Base-by-base conservation (phyloP, 306 rosid genomes). In the Medicago arabica region DNA sequence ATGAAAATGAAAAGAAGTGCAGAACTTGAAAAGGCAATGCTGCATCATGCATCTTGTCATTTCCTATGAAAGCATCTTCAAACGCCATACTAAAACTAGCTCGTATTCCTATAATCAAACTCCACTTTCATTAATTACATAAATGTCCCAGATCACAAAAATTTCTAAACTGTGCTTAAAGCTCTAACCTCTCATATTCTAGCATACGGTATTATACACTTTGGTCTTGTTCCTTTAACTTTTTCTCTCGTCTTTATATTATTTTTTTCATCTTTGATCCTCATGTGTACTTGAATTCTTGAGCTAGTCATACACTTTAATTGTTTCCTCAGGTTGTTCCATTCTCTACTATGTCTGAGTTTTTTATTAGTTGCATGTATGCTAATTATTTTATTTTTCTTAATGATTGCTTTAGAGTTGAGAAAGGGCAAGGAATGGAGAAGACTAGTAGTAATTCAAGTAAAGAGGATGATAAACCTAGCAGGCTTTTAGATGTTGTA, bases 141-240 rank as follows among this genome's bases (percentile, higher is more conserved):
- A 15, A 49, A 49, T 6, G 17, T 13, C 53, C 5, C 53, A 51
- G 1, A 50, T 50, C 55, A 14, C 55, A 1, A 50, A 50, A 50
- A 50, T 51, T 51, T 16, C 59, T 53, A 1, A 53, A 16, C 1
- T 53, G 23, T 53, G 23, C 59, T n/a, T 17, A 23, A 53, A 53
- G 12, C 25, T 53, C 59, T 18, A 53, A 53, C 59, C 59, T 53
- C 59, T 53, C 59, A 53, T 53, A 53, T 53, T 53, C 59, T 53
- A 17, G 5, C 23, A 16, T 17, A 53, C 10, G 59, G 25, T 53
- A 53, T 8, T 53, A 15, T 47, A 47, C 54, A 14, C 9, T 47
- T 47, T 47, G 23, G 9, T 8, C 58, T 47, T 47, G 0, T 3
- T 14, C 53, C 53, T 47, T 17, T 8, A 53, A 53, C 10, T 53